Conservation (phyloP, 371 early-diverging fungal genomes). For the Coelomomyces lativittatus region DNA sequence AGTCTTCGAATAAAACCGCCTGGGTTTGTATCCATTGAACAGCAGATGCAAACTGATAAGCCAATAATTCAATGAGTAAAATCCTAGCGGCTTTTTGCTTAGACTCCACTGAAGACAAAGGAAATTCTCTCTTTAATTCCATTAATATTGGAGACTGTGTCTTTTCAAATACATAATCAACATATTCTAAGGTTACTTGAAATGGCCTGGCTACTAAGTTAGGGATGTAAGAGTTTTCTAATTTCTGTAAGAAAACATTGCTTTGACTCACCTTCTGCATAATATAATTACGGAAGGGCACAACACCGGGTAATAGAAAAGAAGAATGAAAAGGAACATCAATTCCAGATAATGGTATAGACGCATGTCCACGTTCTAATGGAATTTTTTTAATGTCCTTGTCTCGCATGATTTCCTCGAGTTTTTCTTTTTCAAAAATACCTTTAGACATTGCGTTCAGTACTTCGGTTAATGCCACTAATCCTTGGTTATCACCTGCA, state of each 20-base stretch:
- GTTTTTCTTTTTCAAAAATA: slow-evolving; percentile 58
- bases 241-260: slow-evolving; percentile 54
- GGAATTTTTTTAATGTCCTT: slow-evolving; percentile 26
- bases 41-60: slow-evolving; percentile 82
- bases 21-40: slow-evolving; percentile 97
- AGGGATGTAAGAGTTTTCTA: slow-evolving; percentile 74
- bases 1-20: slow-evolving; percentile 64
- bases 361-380: slow-evolving; percentile 74
- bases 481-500: slow-evolving; percentile 64
- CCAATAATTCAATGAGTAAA: slow-evolving; percentile 73
- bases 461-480: slow-evolving; percentile 60
- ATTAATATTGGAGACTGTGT: slow-evolving; percentile 54
- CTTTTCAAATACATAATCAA: slow-evolving; percentile 50
- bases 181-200: slow-evolving; percentile 55
- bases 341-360: slow-evolving; percentile 78
- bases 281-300: slow-evolving; percentile 76
- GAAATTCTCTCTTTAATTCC: slow-evolving; percentile 6
- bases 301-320: slow-evolving; percentile 72
- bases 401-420: slow-evolving; percentile 40
- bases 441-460: slow-evolving; percentile 51
- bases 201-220: slow-evolving; percentile 87
- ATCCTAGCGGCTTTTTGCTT: slow-evolving; percentile 44
- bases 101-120: slow-evolving; percentile 36
- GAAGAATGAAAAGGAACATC: slow-evolving; percentile 94
- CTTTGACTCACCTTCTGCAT: slow-evolving; percentile 58